These are phyloP conservation scores for Diversispora epigaea DNA, from an alignment of 192 early-diverging fungal species.

Conservation along the genomic window DNA sequence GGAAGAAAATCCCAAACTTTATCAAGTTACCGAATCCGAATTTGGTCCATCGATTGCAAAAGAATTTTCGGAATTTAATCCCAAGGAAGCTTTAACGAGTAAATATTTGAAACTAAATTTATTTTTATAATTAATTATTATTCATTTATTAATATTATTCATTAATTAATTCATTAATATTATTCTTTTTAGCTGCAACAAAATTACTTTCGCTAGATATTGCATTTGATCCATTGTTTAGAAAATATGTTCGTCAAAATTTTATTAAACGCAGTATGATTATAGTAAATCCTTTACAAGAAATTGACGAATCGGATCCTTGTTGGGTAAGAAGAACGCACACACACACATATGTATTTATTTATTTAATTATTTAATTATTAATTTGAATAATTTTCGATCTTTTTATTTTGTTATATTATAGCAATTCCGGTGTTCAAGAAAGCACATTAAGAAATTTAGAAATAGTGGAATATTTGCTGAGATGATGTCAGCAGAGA, in stretches of 20 bases:
- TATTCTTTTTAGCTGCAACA: conserved; percentile 52
- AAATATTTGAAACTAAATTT: background rate
- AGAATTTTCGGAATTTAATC: too few species aligned
- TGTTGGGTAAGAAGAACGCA: conserved; percentile 44
- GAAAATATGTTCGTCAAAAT: conserved; percentile 72
- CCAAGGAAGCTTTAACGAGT: too few species aligned
- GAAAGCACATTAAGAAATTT: conserved; percentile 67
- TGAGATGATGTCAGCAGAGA: conserved; percentile 70
- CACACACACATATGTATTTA: too few species aligned
- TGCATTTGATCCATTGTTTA: conserved; percentile 75
- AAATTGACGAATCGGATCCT: conserved; percentile 72
- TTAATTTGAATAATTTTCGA: background rate
- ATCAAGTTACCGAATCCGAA: too few species aligned
- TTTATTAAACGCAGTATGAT: conserved; percentile 72
- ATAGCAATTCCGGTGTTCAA: conserved; percentile 82
- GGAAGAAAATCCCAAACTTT: too few species aligned
- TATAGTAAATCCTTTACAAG: conserved; percentile 54
- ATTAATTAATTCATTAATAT: background rate
- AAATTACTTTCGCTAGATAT: conserved; percentile 74
- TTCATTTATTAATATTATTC: background rate
- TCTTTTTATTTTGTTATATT: background rate
- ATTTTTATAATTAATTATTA: background rate
- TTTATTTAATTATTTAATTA: background rate
- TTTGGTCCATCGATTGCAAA: too few species aligned
- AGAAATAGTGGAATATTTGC: conserved; percentile 78